Base-by-base conservation (phyloP, 176 grass and related monocot species). In the Cymbopogon citratus region DNA sequence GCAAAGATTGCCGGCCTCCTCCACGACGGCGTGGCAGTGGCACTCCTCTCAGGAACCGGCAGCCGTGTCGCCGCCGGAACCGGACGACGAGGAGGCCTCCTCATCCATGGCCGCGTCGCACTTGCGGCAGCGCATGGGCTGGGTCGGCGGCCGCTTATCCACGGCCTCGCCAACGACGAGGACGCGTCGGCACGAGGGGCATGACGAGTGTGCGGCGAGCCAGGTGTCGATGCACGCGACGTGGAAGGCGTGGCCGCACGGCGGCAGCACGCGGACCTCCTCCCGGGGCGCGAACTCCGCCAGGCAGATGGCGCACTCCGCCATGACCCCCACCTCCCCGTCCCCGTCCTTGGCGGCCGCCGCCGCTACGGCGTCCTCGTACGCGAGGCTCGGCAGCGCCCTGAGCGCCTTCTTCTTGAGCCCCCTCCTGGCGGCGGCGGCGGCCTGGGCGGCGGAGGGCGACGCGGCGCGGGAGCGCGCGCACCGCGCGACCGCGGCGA, bases 291-390 rank as follows among this genome's bases (percentile, higher is more conserved):
- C 81, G 81, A 91, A 94, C 74, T 91, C 89, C 18, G 86, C 83
- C 60, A 94, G 84, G 72, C 92, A 94, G 82, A 94, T 94, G 71
- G 89, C 87, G 76, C 93, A 95, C 75, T 95, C 89, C 35, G 77
- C 66, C 5, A 85, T 77, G 31, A 51, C 48, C 51, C 19, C 74
- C 26, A 41, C 81, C 28, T 6, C 43, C 59, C 1, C 78, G 4
- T 45, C 62, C 1, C 1, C 77, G 3, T 64, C 61, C 2, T n/a
- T n/a, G n/a, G 6, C 69, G 5, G 38, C 38, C 38, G 78, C 51
- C 0, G 73, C 76, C 11, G 79, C 88, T 23, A 79, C 69, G 49
- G 79, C 77, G 27, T 77, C 83, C 73, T 79, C 79, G 82, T 91
- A 91, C 5, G 85, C 52, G 33, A 89, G 73, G 85, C 61, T 91